Conservation (phyloP, 352 stramenopile genomes). For the Phytopythium helicoides region DNA sequence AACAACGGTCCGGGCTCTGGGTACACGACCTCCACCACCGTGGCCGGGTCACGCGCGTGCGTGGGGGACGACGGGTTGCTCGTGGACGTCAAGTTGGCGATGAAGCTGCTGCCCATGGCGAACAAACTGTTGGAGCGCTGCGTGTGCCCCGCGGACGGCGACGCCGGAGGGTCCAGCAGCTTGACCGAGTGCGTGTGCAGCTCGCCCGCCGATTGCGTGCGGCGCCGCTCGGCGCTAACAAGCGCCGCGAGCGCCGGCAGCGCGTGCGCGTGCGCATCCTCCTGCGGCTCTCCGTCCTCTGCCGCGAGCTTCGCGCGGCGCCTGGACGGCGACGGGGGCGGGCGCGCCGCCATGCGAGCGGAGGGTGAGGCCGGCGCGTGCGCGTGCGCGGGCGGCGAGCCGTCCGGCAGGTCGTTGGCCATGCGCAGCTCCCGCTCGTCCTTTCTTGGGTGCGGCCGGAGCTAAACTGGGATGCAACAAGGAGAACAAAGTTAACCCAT, state of each 20-base stretch:
- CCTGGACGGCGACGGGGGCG: slow-evolving; percentile 1
- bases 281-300: not conserved
- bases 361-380: not conserved
- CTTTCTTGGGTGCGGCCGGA: too few species aligned
- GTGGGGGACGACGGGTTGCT: slow-evolving; percentile 16
- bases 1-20: slow-evolving; percentile 44
- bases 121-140: slow-evolving; percentile 33
- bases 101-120: slow-evolving; percentile 43
- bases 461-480: too few species aligned
- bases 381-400: not conserved
- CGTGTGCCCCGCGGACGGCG: not conserved
- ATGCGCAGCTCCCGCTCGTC: not conserved
- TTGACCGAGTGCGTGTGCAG: slow-evolving; percentile 15
- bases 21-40: slow-evolving; percentile 50
- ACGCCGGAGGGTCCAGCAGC: slow-evolving; percentile 3
- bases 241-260: not conserved
- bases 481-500: too few species aligned
- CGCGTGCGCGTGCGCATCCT: not conserved
- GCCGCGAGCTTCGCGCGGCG: not conserved
- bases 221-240: slow-evolving; percentile 22
- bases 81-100: slow-evolving; percentile 28
- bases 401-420: slow-evolving; percentile 6
- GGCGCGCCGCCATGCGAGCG: not conserved
- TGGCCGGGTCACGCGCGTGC: slow-evolving; percentile 22
- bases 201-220: slow-evolving; percentile 53